Evolutionary conservation across 2,329 filamentous ascomycete species (phyloP).

Genomic region (Ophioceras dolichostomum): DNA sequence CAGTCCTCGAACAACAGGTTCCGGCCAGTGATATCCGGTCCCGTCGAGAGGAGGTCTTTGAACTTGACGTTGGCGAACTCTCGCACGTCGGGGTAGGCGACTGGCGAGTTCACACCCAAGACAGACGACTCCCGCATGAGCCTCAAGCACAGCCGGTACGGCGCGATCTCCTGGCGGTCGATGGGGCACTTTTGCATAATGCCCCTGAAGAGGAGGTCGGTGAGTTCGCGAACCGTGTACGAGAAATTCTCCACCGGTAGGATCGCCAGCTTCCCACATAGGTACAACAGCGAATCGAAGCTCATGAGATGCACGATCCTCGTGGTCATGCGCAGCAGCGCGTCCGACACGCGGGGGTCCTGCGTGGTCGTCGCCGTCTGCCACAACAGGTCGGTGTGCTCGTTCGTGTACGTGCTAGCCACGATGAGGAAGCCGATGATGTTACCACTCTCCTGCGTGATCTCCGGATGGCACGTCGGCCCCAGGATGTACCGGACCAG

Average conservation of each 20-base stretch:
- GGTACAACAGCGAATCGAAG: conserved; percentile 41
- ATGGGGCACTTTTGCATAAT: conserved; percentile 30
- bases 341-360: conserved; percentile 74
- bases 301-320: conserved; percentile 36
- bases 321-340: conserved; percentile 55
- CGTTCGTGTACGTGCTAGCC: conserved; percentile 57
- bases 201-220: conserved; percentile 40
- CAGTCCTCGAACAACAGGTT: conserved; percentile 53
- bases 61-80: conserved; percentile 51
- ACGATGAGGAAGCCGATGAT: conserved; percentile 81
- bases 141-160: conserved; percentile 45
- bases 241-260: conserved; percentile 54
- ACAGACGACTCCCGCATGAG: conserved; percentile 61
- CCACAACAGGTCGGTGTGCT: conserved; percentile 75
- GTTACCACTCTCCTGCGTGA: conserved; percentile 70
- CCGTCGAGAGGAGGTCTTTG: conserved; percentile 42
- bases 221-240: conserved; percentile 47
- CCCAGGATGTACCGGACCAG: conserved; percentile 82
- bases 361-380: conserved; percentile 68
- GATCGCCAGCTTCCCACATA: conserved; percentile 58
- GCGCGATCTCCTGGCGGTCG: conserved; percentile 24
- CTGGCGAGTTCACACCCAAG: conserved; percentile 35
- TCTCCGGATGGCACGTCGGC: conserved; percentile 81
- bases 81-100: conserved; percentile 50
- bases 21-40: conserved; percentile 42